Evolutionary conservation across 108 stramenopile species (phyloP).

Genomic region (Cyclotella cryptica): DNA sequence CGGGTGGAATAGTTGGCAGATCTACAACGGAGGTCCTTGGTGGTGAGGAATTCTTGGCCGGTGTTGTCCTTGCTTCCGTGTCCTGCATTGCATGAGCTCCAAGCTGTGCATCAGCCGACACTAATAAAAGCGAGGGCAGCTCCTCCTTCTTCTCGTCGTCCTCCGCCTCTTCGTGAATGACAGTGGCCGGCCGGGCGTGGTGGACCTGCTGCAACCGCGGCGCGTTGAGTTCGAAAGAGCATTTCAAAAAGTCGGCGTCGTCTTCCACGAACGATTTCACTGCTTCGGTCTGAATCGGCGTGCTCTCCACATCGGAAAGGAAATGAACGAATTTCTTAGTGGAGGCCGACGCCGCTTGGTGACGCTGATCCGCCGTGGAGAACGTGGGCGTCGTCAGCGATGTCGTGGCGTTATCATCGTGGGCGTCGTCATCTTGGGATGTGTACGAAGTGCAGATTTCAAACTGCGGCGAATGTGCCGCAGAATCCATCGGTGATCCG

Average conservation of each 20-base stretch:
- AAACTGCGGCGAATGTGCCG: no score
- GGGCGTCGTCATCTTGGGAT: neutral
- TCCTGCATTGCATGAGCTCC: neutral
- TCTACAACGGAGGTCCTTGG: neutral
- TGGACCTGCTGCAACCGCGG: neutral
- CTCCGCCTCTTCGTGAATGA: neutral
- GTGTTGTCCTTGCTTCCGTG: neutral
- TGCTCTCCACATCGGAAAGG: neutral
- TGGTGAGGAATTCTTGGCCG: neutral
- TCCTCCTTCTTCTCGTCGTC: conserved; percentile 5
- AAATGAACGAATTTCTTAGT: neutral
- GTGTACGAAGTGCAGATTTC: neutral
- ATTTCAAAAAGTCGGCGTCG: neutral
- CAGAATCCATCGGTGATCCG: no score
- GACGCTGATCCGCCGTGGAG: neutral
- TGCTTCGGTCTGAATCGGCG: neutral
- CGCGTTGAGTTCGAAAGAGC: neutral
- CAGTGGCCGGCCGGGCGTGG: neutral
- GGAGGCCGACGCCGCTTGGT: neutral
- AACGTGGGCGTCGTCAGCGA: neutral
- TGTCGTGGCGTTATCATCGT: neutral
- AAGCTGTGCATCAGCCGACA: neutral
- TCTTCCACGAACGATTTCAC: neutral
- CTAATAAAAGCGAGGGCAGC: neutral
- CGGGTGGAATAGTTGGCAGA: neutral